Base-by-base conservation (phyloP, 805 yeast genomes). In the Barnettozyma pratensis region DNA sequence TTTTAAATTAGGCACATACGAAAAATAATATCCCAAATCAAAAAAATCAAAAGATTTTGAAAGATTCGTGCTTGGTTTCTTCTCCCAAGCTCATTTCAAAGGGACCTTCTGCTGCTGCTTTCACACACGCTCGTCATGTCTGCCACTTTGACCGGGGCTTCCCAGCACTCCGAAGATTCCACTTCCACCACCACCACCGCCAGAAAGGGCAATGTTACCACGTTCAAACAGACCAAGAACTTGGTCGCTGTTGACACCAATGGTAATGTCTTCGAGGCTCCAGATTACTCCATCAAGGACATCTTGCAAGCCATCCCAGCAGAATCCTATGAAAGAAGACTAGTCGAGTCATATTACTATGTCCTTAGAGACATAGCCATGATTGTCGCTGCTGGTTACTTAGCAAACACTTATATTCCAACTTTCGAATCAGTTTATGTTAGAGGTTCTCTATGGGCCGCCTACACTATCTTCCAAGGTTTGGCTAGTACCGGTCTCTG, bases 221-320 rank as follows among this genome's bases (percentile, higher is more conserved):
- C 50, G 35, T 48, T 51, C 19, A 54, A 56, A 12, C 48, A 48
- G 26, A 37, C 52, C 28, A 45, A 44, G 29, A 44, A 44, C 19
- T 35, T 52, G 10, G 69, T 72, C 41, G 80, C 85, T n/a, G 46
- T 57, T 19, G 60, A 57, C 43, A 53, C 59, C 9, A 41, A 44
- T 38, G 94, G 94, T 26, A 74, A 82, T 52, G 79, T 73, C 53
- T 87, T 84, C 65, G 76, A 75, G 48, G 92, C 78, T 7, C 95
- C 95, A 26, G 87, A 83, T 61, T 85, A 68, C 69, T 68, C 89
- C 54, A 85, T 87, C 66, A 85, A 85, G 75, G 88, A 85, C 48
- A 78, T 87, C 50, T 69, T 87, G 51, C 71, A 73, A 45, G 85
- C 82, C 38, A 87, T 87, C 60, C 96, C 96, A 40, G 65, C 76